These are phyloP conservation scores for Starmerella riodocensis DNA, from an alignment of 805 yeast genomes.

Conservation along the genomic window DNA sequence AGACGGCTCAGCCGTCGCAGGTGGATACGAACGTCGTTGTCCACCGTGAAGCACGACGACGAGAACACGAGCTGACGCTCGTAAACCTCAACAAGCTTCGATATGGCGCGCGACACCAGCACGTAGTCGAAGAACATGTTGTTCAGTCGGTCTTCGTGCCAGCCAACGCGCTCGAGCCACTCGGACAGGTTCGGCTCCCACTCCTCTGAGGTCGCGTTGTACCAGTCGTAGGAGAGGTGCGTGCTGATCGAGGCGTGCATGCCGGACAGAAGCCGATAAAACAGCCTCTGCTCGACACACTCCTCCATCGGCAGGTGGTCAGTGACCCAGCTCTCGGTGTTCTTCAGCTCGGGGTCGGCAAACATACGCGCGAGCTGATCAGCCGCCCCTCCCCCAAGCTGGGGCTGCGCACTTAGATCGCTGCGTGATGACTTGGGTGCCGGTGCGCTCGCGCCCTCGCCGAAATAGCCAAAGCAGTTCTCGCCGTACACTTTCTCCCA, in stretches of 20 bases:
- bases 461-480: conserved; percentile 57
- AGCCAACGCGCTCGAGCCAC: conserved; percentile 83
- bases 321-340: conserved; percentile 16
- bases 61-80: conserved; percentile 42
- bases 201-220: conserved; percentile 54
- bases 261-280: conserved; percentile 77
- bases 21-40: conserved; percentile 34
- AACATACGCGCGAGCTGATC: conserved; percentile 10
- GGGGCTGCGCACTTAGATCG: no score
- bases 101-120: conserved; percentile 64
- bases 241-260: conserved; percentile 93
- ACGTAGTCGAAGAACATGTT: conserved; percentile 90
- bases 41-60: conserved; percentile 29
- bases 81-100: conserved; percentile 43
- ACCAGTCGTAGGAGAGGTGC: conserved; percentile 74
- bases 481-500: conserved; percentile 90
- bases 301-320: conserved; percentile 31
- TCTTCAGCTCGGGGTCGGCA: conserved; percentile 20
- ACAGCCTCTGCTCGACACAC: conserved; percentile 78
- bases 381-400: no score
- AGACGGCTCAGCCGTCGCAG: conserved; percentile 30
- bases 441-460: conserved; percentile 16
- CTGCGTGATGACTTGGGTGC: neutral
- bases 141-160: conserved; percentile 74
- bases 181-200: conserved; percentile 75